Evolutionary conservation across 176 grass and related monocot genomes (phyloP), one percentile per base, ranked within the genome.

Genomic region (Juncus effusus): DNA sequence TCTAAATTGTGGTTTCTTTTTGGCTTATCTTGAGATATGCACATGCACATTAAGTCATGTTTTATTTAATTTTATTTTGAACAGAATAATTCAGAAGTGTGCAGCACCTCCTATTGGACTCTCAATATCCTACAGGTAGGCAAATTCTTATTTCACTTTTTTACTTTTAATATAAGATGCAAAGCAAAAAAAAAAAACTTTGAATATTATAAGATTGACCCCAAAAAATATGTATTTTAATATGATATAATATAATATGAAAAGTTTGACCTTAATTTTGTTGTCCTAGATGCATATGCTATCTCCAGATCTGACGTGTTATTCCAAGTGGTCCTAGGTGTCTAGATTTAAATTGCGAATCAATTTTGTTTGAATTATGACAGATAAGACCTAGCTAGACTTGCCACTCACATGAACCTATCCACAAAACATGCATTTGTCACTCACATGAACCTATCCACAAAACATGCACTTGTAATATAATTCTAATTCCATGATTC

Each of bases 21-120:
- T 1, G 13, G 3, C 36, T 3, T 65, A 49, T 63, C 3, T 54
- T 40, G 14, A 19, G 44, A 16, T 36, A 41, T 28, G 36, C 38
- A 11, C 36, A 41, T 59, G 38, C 11, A 35, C 59, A 39, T 71
- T 67, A 36, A 16, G 55, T 59, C 13, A 7, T 16, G 1, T 14
- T 14, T 39, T 69, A 57, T 13, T 40, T 69, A 7, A 13, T 13
- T 51, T 36, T 41, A 13, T 60, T 79, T 62, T 7, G 35, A 44
- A 61, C 86, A 99, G 95, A 90, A 82, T 53, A 71, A 84, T 74
- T 81, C 83, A 5, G 53, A 80, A 87, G 72, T 77, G 50, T 99
- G 95, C 76, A 81, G 95, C 65, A 74, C 72, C 77, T 71, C 89
- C 80, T 99, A 90, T 72, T 99, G 95, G 95, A 62, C 67, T 38